Evolutionary conservation across 2,329 filamentous ascomycete species (phyloP).

Genomic region (Boeremia exigua): DNA sequence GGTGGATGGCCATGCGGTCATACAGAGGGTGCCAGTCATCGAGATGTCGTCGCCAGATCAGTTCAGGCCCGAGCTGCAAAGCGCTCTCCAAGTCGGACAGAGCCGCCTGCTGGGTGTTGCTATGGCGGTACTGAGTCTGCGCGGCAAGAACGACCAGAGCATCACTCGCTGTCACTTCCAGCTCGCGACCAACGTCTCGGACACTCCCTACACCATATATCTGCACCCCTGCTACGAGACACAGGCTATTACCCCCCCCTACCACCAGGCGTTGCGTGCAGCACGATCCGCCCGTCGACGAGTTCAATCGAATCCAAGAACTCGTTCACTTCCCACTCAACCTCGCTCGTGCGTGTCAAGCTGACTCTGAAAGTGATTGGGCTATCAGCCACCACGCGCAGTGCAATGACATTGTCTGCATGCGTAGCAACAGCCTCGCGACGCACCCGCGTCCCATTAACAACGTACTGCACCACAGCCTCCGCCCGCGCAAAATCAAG

Average conservation of each 20-base stretch:
- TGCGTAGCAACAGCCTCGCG: slow-evolving; percentile 54
- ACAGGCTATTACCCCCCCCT: slow-evolving; percentile 17
- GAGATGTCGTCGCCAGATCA: slow-evolving; percentile 40
- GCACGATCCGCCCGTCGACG: slow-evolving; percentile 21
- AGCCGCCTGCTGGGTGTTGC: slow-evolving; percentile 35
- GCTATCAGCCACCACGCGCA: slow-evolving; percentile 36
- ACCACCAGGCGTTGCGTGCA: slow-evolving; percentile 20
- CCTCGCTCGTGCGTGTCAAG: slow-evolving; percentile 50
- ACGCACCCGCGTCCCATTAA: slow-evolving; percentile 39
- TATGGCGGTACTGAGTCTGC: slow-evolving; percentile 49
- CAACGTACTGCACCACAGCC: slow-evolving; percentile 48
- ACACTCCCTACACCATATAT: slow-evolving; percentile 8
- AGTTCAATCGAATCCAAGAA: slow-evolving; percentile 50
- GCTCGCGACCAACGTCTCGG: slow-evolving; percentile 22
- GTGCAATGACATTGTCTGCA: slow-evolving; percentile 50
- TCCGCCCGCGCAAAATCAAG: slow-evolving; percentile 50
- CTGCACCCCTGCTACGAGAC: slow-evolving; percentile 9
- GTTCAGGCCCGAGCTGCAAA: slow-evolving; percentile 24
- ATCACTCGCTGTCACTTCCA: slow-evolving; percentile 47
- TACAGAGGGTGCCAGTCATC: slow-evolving; percentile 35
- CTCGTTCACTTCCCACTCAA: slow-evolving; percentile 54
- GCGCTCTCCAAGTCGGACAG: slow-evolving; percentile 25
- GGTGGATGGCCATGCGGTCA: slow-evolving; percentile 16
- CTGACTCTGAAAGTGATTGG: slow-evolving; percentile 30
- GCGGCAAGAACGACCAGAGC: slow-evolving; percentile 49